Evolutionary conservation across 352 stramenopile genomes (phyloP).

Genomic region (Phytopythium montanum): DNA sequence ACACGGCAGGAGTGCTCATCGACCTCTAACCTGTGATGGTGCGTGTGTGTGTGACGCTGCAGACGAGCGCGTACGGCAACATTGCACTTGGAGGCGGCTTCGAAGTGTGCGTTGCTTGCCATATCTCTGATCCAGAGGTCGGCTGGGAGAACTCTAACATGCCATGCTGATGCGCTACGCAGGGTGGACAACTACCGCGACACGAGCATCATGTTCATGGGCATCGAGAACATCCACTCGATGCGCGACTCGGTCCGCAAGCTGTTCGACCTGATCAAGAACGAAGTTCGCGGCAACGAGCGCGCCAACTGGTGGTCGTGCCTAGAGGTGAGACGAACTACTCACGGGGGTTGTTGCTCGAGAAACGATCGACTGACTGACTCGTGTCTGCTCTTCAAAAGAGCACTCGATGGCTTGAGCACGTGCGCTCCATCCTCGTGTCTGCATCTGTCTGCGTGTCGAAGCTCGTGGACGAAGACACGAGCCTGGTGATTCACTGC

Average conservation of each 20-base stretch:
- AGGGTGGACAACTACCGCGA: constrained; percentile 81
- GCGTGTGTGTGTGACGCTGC: neutral
- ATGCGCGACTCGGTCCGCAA: constrained; percentile 86
- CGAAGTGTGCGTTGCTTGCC: constrained; percentile 76
- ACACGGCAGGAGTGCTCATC: neutral
- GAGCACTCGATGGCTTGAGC: constrained; percentile 79
- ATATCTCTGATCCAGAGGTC: neutral
- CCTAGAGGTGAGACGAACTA: constrained; percentile 45
- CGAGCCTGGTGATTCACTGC: constrained; percentile 97
- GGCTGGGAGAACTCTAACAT: neutral
- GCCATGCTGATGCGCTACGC: constrained; percentile 6
- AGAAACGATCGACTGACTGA: neutral
- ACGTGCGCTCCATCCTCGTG: constrained; percentile 72
- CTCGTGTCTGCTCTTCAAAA: constrained; percentile 11
- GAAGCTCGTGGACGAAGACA: constrained; percentile 78
- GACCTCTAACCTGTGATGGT: neutral
- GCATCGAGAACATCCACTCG: constrained; percentile 93
- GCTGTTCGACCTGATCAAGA: constrained; percentile 82
- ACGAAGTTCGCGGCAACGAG: constrained; percentile 77
- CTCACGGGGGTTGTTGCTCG: neutral
- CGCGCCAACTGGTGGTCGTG: constrained; percentile 76
- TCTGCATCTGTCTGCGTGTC: constrained; percentile 93
- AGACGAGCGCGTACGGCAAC: constrained; percentile 84
- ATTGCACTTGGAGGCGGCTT: constrained; percentile 78
- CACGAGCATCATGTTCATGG: constrained; percentile 78